A percentile compares a stretch with the other conserved stretches of the same genome.
Evolutionary conservation across 129 eudicot genomes (phyloP).

Genomic region (Flaveria bidentis): DNA sequence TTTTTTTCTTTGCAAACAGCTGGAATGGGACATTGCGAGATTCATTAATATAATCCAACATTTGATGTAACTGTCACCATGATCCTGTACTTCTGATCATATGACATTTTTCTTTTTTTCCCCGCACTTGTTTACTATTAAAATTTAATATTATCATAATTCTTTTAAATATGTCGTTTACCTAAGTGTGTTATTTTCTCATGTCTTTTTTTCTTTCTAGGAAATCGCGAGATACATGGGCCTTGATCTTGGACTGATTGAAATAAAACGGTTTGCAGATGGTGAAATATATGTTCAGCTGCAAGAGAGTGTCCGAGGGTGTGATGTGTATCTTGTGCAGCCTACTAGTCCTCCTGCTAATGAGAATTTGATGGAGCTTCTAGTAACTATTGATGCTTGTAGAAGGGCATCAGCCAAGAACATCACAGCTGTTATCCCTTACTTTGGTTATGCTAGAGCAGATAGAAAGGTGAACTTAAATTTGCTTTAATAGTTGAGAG

Average conservation of each 20-base stretch:
- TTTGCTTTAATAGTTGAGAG: not conserved
- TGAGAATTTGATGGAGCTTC: slow-evolving; percentile 84
- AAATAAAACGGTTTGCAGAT: slow-evolving; percentile 80
- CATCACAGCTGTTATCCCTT: slow-evolving; percentile 87
- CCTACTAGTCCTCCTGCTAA: slow-evolving; percentile 92
- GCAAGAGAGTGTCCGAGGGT: slow-evolving; percentile 94
- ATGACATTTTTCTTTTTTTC: no score
- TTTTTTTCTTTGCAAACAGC: not conserved
- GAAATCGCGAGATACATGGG: slow-evolving; percentile 88
- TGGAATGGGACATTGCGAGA: not conserved
- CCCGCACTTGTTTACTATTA: not conserved
- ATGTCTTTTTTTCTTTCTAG: slow-evolving; percentile 27
- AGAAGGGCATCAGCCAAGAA: slow-evolving; percentile 90
- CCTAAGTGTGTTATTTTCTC: not conserved
- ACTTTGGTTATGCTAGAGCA: slow-evolving; percentile 91
- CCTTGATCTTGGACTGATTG: slow-evolving; percentile 63
- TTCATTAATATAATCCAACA: not conserved
- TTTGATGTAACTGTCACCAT: not conserved
- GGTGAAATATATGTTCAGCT: slow-evolving; percentile 90
- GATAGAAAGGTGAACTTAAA: slow-evolving; percentile 61
- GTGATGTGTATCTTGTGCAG: slow-evolving; percentile 84
- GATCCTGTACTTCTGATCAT: not conserved
- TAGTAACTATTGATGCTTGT: slow-evolving; percentile 82
- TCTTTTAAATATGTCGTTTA: not conserved
- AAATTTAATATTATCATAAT: not conserved